Evolutionary conservation across 139 green algal genomes (phyloP), one percentile per base, ranked within the genome.

Genomic region (Auxenochlorella protothecoides): DNA sequence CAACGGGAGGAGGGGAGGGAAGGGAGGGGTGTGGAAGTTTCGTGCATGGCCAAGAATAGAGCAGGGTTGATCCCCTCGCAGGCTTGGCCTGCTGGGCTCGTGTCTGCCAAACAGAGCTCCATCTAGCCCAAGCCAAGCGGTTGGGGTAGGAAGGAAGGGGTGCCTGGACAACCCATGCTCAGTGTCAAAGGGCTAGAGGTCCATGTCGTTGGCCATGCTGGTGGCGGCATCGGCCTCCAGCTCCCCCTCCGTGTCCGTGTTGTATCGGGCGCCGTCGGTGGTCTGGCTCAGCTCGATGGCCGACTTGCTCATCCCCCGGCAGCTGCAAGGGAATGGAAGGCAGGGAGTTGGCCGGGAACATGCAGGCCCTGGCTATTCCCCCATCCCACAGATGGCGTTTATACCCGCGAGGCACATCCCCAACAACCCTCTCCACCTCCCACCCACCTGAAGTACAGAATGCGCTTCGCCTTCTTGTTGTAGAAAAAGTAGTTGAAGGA

Each of bases 401-500:
- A 44, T 44, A 44, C 27, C 27, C 27, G 27, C 27, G 27, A 44
- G 27, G 27, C 27, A 44, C 27, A 44, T 44, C 57, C 52, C n/a
- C 7, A 44, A 52, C 16, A 10, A 10, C 52, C 13, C 59, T 4
- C 63, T 4, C 68, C 68, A 65, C 57, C 81, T 76, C 8, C 84
- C 2, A 79, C 70, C 68, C 82, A 89, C 53, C 73, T 81, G 69
- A 98, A 90, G 79, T 96, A 97, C 64, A 96, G 71, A 55, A 98
- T 94, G 59, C 90, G 83, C 76, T 96, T 96, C 68, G 92, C 79
- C 83, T 95, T 95, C 68, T 95, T 97, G 82, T 98, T 98, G 89
- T 99, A 98, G 76, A 99, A 98, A 71, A 99, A 98, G 78, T 94
- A 98, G 85, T 95, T 96, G 85, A 98, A 98, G 11, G 81, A 86